Evolutionary conservation across 331 rosid genomes (phyloP), one percentile per base, ranked within the genome.

Genomic region (Saraca asoca): DNA sequence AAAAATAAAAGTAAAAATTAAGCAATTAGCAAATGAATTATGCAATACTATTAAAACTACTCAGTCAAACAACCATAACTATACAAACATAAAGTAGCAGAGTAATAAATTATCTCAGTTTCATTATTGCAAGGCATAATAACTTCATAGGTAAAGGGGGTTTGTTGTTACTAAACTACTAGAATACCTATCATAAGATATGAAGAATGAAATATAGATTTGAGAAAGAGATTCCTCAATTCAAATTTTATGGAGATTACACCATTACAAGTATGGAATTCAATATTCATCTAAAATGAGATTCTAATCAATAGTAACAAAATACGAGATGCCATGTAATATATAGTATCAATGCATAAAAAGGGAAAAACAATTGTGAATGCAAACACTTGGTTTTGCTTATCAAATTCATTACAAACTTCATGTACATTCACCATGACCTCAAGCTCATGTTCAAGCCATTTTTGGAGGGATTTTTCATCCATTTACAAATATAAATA

Each of bases 371-470:
- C 53, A 74, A 12, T 39, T n/a, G 41, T 37, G 51, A 71, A 72
- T 63, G 71, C 88, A 55, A 82, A 89, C 96, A 86, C 81, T 79
- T 80, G 82, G 13, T 77, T 82, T 76, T 87, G 94, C 80, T 80
- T 85, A 68, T 78, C 80, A 62, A 78, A 80, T 68, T 82, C 85
- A 24, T 76, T 72, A 49, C 86, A 90, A 46, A 87, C 94, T 84
- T 84, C 94, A 53, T 78, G 82, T 71, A 87, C 75, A 16, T 84
- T 82, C 64, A 87, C 86, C 71, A 80, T 59, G 71, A 84, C 94
- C 72, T 87, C 90, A 48, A 87, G 72, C 79, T 87, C 94, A 55
- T 84, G 90, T 74, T 87, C 94, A 73, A 84, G 86, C 94, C 82
- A 78, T 58, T 50, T 72, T 18, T 20, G 58, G 68, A 72, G 68